Evolutionary conservation across 2,329 filamentous ascomycete genomes (phyloP).

Genomic region (Penicillium sp.): DNA sequence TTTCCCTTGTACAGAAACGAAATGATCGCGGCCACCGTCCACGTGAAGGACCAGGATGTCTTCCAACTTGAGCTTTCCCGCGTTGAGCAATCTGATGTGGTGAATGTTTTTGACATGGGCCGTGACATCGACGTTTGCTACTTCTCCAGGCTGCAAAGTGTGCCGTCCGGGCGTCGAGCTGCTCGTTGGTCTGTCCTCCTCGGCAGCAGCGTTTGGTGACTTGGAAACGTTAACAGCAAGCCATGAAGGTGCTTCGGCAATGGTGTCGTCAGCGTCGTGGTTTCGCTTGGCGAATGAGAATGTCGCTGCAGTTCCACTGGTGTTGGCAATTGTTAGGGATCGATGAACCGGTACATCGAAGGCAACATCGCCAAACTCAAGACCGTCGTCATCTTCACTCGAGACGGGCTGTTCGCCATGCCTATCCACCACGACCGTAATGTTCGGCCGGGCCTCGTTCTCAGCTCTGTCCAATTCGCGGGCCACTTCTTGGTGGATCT

Average conservation of each 20-base stretch:
- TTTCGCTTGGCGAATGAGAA: constrained; percentile 77
- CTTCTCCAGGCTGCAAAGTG: constrained; percentile 78
- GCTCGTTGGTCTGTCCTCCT: constrained; percentile 26
- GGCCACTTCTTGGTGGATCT: constrained; percentile 80
- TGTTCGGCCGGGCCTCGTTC: constrained; percentile 78
- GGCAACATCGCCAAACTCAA: constrained; percentile 74
- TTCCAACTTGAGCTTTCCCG: constrained; percentile 63
- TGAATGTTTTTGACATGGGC: constrained; percentile 61
- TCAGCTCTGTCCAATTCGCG: constrained; percentile 84
- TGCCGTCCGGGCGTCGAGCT: constrained; percentile 47
- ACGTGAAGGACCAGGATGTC: constrained; percentile 86
- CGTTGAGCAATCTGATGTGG: constrained; percentile 68
- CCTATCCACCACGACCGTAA: constrained; percentile 76
- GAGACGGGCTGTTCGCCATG: constrained; percentile 38
- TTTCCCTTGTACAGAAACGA: constrained; percentile 71
- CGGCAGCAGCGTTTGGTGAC: constrained; percentile 40
- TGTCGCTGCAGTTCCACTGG: constrained; percentile 72
- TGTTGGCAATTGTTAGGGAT: constrained; percentile 84
- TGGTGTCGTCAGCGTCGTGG: constrained; percentile 44
- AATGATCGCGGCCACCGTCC: constrained; percentile 80
- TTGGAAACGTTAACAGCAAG: constrained; percentile 63
- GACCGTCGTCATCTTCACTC: constrained; percentile 48
- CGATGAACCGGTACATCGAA: constrained; percentile 65
- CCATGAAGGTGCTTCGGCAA: constrained; percentile 58
- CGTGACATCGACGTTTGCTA: constrained; percentile 65